These are phyloP conservation scores for Aphanomyces stellatus DNA, from an alignment of 352 stramenopile genomes.

Conservation along the genomic window DNA sequence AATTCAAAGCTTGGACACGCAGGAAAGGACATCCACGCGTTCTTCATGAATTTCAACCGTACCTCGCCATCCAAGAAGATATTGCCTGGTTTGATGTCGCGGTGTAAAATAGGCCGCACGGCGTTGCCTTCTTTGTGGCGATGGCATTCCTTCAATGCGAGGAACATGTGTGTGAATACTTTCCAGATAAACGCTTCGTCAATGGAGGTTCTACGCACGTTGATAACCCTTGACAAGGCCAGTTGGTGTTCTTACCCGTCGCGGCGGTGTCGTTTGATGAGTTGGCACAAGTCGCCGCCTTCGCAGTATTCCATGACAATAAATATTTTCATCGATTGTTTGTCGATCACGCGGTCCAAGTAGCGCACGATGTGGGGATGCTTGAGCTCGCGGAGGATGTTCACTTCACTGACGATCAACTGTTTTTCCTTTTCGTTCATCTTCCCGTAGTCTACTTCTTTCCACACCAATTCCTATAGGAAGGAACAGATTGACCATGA, in stretches of 20 bases:
- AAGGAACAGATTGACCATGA: background rate
- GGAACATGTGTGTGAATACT: slow-evolving; percentile 88
- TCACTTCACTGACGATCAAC: slow-evolving; percentile 91
- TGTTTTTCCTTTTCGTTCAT: slow-evolving; percentile 93
- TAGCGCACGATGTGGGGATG: slow-evolving; percentile 92
- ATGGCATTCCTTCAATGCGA: slow-evolving; percentile 88
- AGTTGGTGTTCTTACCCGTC: slow-evolving; percentile 44
- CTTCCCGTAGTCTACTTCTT: slow-evolving; percentile 87
- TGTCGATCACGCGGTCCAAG: slow-evolving; percentile 91
- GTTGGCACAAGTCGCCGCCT: slow-evolving; percentile 82
- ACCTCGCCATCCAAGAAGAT: slow-evolving; percentile 88
- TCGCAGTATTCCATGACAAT: slow-evolving; percentile 94
- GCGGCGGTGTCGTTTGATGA: slow-evolving; percentile 86
- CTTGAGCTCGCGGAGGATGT: slow-evolving; percentile 89
- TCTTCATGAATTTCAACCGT: no score
- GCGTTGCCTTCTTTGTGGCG: slow-evolving; percentile 74
- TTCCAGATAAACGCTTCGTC: slow-evolving; percentile 92
- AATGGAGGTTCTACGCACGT: slow-evolving; percentile 61
- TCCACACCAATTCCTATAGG: slow-evolving; percentile 85
- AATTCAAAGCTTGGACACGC: no score
- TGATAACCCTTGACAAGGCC: background rate
- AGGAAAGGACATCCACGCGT: background rate
- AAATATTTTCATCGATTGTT: slow-evolving; percentile 87
- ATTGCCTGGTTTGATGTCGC: slow-evolving; percentile 90
- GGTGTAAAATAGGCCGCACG: slow-evolving; percentile 80